Percentiles rank a stretch among this genome's conserved stretches.
These are phyloP conservation scores for Mimosa pudica DNA, from an alignment of 306 rosid species.

Conservation along the genomic window DNA sequence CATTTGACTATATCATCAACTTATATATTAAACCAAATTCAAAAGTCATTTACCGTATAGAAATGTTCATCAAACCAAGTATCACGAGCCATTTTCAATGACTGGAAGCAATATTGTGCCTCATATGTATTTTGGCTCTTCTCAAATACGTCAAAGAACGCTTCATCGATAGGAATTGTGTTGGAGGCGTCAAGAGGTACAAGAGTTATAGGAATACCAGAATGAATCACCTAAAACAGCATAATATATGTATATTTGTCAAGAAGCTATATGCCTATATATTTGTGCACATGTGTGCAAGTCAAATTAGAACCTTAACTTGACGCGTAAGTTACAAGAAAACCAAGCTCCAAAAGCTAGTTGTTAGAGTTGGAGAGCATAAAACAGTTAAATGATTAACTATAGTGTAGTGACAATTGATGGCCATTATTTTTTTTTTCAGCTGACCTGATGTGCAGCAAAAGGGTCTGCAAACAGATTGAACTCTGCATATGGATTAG, in stretches of 20 bases:
- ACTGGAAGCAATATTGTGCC: constrained; percentile 79
- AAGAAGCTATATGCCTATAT: constrained; percentile 12
- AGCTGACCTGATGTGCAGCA: constrained; percentile 81
- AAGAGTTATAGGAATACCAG: constrained; percentile 84
- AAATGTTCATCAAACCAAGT: constrained; percentile 69
- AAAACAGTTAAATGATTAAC: not conserved
- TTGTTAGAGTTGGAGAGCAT: no score
- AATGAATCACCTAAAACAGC: constrained; percentile 77
- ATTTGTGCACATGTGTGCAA: not conserved
- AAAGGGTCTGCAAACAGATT: constrained; percentile 93
- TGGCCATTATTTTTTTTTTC: not conserved
- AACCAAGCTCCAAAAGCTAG: no score
- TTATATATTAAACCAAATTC: not conserved
- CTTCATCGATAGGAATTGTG: constrained; percentile 72
- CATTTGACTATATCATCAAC: constrained; percentile 6
- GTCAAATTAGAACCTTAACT: not conserved
- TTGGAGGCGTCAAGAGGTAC: constrained; percentile 94
- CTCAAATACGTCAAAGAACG: constrained; percentile 72
- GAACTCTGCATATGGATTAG: constrained; percentile 92
- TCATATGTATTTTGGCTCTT: constrained; percentile 68
- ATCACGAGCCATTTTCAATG: constrained; percentile 84
- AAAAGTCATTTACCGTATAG: constrained; percentile 56
- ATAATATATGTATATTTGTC: constrained; percentile 2
- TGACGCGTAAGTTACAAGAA: not conserved
- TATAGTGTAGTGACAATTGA: not conserved